Evolutionary conservation across 192 early-diverging fungal genomes (phyloP), one percentile per base, ranked within the genome.

Genomic region (Coemansia sp.): DNA sequence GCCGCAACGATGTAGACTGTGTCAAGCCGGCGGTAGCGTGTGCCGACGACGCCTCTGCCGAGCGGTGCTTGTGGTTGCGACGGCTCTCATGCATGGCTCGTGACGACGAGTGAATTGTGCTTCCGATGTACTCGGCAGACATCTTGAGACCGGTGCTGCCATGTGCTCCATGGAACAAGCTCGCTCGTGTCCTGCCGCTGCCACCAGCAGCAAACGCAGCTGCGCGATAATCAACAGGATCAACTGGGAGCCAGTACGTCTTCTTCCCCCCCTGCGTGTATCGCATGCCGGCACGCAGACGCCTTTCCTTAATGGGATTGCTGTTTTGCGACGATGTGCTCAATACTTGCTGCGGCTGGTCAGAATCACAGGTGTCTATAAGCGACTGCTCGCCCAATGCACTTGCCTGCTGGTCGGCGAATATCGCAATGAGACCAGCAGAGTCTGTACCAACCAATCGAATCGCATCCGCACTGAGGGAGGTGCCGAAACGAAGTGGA

Each of bases 171-270:
- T 70, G 66, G 21, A 78, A 34, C 34, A 71, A 51, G 31, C 18
- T 65, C 21, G 71, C 67, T 9, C 76, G 62, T 16, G 60, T 71
- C 38, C 67, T 42, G 5, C 77, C 77, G 20, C 65, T 62, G n/a
- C 79, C 70, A 3, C 73, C 70, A 11, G 69, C 66, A 14, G 73
- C 73, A 69, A 81, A 71, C 2, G 73, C 70, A 24, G 73, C 67
- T 13, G 77, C 77, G 18, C 75, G 67, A 59, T 77, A 71, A 43
- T 76, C 77, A 21, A 72, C 68, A 26, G 73, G 73, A 38, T 84
- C 83, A 7, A 78, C 76, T 3, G 83, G 83, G 8, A 85, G 70
- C 83, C 83, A 85, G 51, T 85, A 85, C n/a, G 76, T 85, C 59
- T 69, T 71, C 46, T 77, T 78, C 34, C 83, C 83, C 13, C 83